phyloP scores from a whole-genome alignment of 192 early-diverging fungal species.

The Linnemannia hyalina region DNA sequence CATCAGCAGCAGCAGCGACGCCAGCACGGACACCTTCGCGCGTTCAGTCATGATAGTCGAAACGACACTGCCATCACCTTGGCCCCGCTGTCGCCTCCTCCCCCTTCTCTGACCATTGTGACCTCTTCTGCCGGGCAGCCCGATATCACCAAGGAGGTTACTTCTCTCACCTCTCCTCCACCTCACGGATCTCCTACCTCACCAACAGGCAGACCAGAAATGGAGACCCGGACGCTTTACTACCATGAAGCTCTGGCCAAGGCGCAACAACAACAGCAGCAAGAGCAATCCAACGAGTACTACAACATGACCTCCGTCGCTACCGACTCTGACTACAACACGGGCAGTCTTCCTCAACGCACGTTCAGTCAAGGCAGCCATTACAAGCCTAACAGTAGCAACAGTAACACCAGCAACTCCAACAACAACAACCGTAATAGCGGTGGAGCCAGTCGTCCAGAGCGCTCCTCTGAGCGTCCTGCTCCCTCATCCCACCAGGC shows the following conservation, averaged over 20 bases:
- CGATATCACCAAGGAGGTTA: background rate
- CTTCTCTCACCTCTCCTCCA: background rate
- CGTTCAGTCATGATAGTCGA: constrained; percentile 11
- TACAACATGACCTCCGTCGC: background rate
- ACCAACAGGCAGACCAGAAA: background rate
- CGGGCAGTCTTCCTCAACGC: constrained; percentile 3
- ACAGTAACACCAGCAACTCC: background rate
- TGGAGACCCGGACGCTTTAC: constrained; percentile 31
- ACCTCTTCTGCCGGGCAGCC: background rate
- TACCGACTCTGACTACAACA: background rate
- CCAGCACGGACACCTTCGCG: background rate
- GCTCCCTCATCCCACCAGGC: background rate
- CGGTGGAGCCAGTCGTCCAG: background rate
- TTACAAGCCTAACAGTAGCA: background rate
- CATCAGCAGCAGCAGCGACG: background rate
- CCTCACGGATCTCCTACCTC: background rate
- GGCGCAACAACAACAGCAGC: constrained; percentile 27
- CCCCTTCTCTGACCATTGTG: background rate
- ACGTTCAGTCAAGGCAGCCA: constrained; percentile 23
- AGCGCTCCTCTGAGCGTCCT: background rate
- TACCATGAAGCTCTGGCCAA: constrained; percentile 43
- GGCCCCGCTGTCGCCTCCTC: background rate
- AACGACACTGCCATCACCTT: background rate
- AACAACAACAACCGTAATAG: background rate
- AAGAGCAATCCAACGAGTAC: constrained; percentile 19